Evolutionary conservation across 2,329 filamentous ascomycete genomes (phyloP), one percentile per base, ranked within the genome.

Genomic region (Plectosphaerella cucumerina): DNA sequence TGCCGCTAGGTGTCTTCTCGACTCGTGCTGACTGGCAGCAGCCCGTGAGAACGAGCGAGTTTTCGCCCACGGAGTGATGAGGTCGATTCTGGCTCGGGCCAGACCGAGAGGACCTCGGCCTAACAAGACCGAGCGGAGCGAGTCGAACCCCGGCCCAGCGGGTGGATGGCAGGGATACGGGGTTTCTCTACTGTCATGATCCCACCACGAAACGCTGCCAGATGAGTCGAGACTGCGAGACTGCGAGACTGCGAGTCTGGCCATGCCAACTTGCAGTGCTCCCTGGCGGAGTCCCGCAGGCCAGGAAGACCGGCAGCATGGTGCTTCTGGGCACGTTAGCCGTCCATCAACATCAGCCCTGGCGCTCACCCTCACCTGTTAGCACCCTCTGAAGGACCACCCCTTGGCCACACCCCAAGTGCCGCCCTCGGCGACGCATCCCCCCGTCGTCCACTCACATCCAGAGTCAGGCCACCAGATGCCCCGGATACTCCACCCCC

Each of bases 401-500:
- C 35, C 14, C 39, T 3, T 21, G n/a, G n/a, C 18, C 39, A 12
- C 39, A n/a, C 18, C 17, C 39, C 4, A 17, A 42, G 4, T 18
- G 11, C 39, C 18, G n/a, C 17, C 39, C 18, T 42, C 39, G n/a
- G 39, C 17, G 35, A 15, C 35, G 14, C 4, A 21, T 17, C 6
- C 39, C 10, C n/a, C n/a, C n/a, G n/a, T 6, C 39, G 39, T 10
- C 39, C 39, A 42, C 39, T 42, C n/a, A 42, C 17, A 20, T 8
- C 17, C 10, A 6, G 18, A 42, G 39, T 42, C 39, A 42, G 39
- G 12, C 39, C 39, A 42, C 39, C 39, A 18, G 17, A 18, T 18
- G n/a, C 39, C 39, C 39, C 10, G 39, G 39, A 17, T 21, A 22
- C 37, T 34, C 47, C 47, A 48, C 47, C 47, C 47, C 35, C 47